These are phyloP conservation scores for Crithidia fasciculata DNA, from an alignment of 208 protist species.

Conservation along the genomic window DNA sequence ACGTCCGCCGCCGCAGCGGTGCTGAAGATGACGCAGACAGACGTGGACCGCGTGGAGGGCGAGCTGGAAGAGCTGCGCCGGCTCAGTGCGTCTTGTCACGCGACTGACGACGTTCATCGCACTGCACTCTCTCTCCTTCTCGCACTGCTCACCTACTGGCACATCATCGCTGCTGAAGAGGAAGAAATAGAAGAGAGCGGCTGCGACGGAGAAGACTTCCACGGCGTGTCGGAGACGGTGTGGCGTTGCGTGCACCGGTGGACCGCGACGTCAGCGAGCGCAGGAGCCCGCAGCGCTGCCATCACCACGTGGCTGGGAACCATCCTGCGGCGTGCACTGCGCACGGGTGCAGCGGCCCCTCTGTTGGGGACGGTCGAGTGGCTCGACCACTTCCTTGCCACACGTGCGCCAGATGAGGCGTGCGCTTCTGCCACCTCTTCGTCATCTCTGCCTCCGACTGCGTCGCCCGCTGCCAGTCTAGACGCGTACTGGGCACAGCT, in stretches of 20 bases:
- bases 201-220: background rate
- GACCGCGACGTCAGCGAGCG: background rate
- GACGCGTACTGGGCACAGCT: slow-evolving; percentile 23
- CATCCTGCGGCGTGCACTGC: slow-evolving; percentile 23
- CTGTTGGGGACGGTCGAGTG: background rate
- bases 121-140: slow-evolving; percentile 20
- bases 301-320: slow-evolving; percentile 21
- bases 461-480: background rate
- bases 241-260: slow-evolving; percentile 20
- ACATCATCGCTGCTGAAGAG: slow-evolving; percentile 15
- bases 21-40: background rate
- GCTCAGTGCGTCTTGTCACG: background rate
- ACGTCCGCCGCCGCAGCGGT: background rate
- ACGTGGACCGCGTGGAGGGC: slow-evolving; percentile 4
- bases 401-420: background rate
- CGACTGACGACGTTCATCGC: background rate
- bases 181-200: background rate
- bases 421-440: no score
- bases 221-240: slow-evolving; percentile 10
- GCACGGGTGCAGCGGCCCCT: background rate
- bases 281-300: background rate
- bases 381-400: background rate
- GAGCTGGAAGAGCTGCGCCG: background rate
- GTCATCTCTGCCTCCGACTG: no score
- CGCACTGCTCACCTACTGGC: slow-evolving; percentile 31